Evolutionary conservation across 2,329 filamentous ascomycete genomes (phyloP), one percentile per base, ranked within the genome.

Genomic region (Fusarium tuaranense): DNA sequence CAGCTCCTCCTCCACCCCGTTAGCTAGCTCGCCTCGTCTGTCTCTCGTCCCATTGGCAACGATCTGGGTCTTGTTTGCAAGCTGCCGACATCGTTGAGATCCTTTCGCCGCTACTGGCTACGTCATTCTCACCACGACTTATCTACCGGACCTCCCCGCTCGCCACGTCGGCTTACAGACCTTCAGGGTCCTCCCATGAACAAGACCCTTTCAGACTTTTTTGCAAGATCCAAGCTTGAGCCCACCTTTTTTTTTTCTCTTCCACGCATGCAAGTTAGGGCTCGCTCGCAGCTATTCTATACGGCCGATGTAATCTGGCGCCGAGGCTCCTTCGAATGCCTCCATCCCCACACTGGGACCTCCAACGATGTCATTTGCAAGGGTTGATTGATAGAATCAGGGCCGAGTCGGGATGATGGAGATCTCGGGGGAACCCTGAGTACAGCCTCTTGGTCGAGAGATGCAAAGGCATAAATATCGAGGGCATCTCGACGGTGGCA

Each of bases 171-270:
- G 60, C 74, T 63, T 61, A 51, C 65, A 71, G 53, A 53, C 67
- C 48, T 71, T 63, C 77, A 78, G 70, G 77, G 77, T 64, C 75
- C 68, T 72, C 69, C 77, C 77, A 78, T 78, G 77, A 38, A 69
- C 68, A 36, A 6, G 68, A 66, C 63, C 61, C 67, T 76, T 76
- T 69, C 63, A 70, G 27, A 61, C 38, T 55, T 60, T 57, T 61
- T 32, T 61, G 12, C 72, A 75, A 70, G 53, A 73, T 71, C 72
- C 67, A 77, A 69, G 68, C 71, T 76, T 68, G 62, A 57, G 63
- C 64, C 36, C 60, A 51, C 55, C 48, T 25, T 46, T 25, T 72
- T 12, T 72, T 69, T 74, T 9, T 1, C 30, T 48, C 58, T 72
- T 70, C 59, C 74, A 58, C 61, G 64, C 7, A 38, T 68, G 59